A percentile compares a stretch with the other conserved stretches of the same genome.
phyloP scores from a whole-genome alignment of 2,329 filamentous ascomycete genomes.

The Rhinocladiella mackenziei region DNA sequence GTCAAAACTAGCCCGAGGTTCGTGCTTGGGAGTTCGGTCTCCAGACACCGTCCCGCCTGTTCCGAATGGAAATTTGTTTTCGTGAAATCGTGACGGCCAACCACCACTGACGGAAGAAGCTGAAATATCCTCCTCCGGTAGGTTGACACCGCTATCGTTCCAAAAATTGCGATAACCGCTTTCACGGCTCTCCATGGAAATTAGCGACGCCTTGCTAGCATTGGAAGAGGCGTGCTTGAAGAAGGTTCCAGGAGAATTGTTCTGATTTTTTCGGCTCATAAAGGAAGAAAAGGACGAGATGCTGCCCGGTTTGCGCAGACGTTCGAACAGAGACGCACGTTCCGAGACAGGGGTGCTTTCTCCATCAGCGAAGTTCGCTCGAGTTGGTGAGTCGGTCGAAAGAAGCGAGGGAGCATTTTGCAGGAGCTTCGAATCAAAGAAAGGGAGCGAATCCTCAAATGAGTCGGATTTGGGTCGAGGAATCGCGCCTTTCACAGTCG shows the following conservation, averaged over 20 bases:
- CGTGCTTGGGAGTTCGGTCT: slow-evolving; percentile 79
- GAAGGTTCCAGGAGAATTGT: slow-evolving; percentile 76
- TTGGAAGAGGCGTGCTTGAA: slow-evolving; percentile 90
- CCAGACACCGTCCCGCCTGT: slow-evolving; percentile 52
- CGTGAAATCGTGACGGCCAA: slow-evolving; percentile 52
- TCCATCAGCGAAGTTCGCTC: slow-evolving; percentile 76
- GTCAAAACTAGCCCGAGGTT: slow-evolving; percentile 78
- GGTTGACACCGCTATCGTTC: slow-evolving; percentile 96
- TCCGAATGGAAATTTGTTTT: slow-evolving; percentile 63
- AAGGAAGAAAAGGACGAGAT: slow-evolving; percentile 96
- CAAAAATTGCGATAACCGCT: slow-evolving; percentile 95
- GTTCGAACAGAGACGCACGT: slow-evolving; percentile 79
- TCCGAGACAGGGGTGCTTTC: slow-evolving; percentile 54
- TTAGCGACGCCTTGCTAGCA: slow-evolving; percentile 89
- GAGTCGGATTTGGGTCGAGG: slow-evolving; percentile 98
- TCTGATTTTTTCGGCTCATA: slow-evolving; percentile 91
- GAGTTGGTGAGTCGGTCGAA: slow-evolving; percentile 82
- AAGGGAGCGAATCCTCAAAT: slow-evolving; percentile 93
- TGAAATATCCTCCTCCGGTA: slow-evolving; percentile 74
- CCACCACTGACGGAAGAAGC: slow-evolving; percentile 57
- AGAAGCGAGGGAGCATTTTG: slow-evolving; percentile 82
- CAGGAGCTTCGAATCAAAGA: slow-evolving; percentile 93
- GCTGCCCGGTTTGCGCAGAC: slow-evolving; percentile 88
- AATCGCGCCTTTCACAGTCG: slow-evolving; percentile 86
- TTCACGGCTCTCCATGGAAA: slow-evolving; percentile 91